These are phyloP conservation scores for Aphanomyces cochlioides DNA, from an alignment of 352 stramenopile genomes.

Conservation along the genomic window DNA sequence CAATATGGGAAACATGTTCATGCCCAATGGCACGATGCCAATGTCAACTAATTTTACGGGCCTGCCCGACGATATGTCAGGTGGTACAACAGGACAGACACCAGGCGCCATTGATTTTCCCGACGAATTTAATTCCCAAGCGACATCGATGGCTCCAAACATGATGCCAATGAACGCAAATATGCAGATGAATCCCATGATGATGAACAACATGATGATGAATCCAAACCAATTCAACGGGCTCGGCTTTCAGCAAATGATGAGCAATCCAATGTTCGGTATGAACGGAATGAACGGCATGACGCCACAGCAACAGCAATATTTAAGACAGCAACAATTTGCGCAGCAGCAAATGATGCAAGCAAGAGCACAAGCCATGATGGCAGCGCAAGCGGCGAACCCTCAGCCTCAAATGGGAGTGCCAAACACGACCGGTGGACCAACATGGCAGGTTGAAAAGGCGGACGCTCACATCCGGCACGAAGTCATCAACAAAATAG, in stretches of 20 bases:
- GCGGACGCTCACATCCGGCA: conserved; percentile 7
- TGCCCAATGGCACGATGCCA: conserved; percentile 4
- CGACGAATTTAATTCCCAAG: conserved; percentile 71
- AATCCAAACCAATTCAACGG: conserved; percentile 59
- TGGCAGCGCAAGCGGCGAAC: conserved; percentile 33
- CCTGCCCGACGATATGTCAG: conserved; percentile 24
- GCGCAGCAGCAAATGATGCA: conserved; percentile 49
- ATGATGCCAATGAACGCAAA: conserved; percentile 55
- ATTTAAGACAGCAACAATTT: conserved; percentile 69
- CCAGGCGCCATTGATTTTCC: conserved; percentile 79
- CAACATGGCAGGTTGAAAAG: conserved; percentile 13
- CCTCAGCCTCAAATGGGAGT: conserved; percentile 30
- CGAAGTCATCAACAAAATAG: conserved; percentile 89
- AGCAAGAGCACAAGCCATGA: conserved; percentile 22
- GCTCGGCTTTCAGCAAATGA: conserved; percentile 64
- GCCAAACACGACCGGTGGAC: background rate
- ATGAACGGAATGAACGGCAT: conserved; percentile 8
- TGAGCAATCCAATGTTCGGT: conserved; percentile 34
- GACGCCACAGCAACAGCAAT: conserved; percentile 55
- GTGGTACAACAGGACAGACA: conserved; percentile 29
- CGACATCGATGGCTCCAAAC: conserved; percentile 40
- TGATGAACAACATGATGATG: conserved; percentile 52
- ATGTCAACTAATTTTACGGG: background rate
- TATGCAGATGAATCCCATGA: conserved; percentile 55
- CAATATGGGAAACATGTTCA: conserved; percentile 30